Evolutionary conservation across 2,329 filamentous ascomycete genomes (phyloP).

Genomic region (Huntiella omanensis): DNA sequence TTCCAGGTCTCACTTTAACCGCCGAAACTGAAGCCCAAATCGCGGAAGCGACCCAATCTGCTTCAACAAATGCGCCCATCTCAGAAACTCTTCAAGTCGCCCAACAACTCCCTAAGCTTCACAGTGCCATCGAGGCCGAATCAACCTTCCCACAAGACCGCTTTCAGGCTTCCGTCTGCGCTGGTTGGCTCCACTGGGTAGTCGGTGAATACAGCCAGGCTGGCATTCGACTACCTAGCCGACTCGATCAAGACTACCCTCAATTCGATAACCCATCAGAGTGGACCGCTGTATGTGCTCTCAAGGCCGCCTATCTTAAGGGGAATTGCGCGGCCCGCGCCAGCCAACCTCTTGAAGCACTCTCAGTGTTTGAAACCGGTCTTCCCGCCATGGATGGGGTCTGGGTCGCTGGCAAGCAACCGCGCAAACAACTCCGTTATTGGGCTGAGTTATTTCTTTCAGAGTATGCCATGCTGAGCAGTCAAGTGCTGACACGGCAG

Average conservation of each 20-base stretch:
- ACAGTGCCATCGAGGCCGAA: constrained; percentile 40
- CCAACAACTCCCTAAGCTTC: constrained; percentile 29
- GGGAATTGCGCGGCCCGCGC: constrained; percentile 40
- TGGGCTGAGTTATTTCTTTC: constrained; percentile 67
- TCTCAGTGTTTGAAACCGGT: constrained; percentile 46
- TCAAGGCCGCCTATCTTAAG: constrained; percentile 63
- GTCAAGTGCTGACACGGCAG: constrained; percentile 35
- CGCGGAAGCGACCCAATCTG: constrained; percentile 28
- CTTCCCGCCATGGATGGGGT: constrained; percentile 41
- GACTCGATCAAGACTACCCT: constrained; percentile 36
- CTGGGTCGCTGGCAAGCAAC: constrained; percentile 27
- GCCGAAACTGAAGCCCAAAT: constrained; percentile 52
- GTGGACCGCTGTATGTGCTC: constrained; percentile 67
- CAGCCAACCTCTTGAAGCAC: constrained; percentile 35
- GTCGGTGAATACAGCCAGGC: constrained; percentile 49
- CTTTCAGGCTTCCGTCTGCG: constrained; percentile 65
- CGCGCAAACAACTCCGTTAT: constrained; percentile 47
- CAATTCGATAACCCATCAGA: constrained; percentile 37
- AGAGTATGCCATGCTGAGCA: constrained; percentile 52
- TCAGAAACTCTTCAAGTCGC: constrained; percentile 27
- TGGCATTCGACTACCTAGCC: constrained; percentile 40
- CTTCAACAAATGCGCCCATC: constrained; percentile 26
- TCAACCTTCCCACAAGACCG: constrained; percentile 33
- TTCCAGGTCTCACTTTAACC: constrained; percentile 46
- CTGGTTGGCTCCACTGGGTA: constrained; percentile 73